Base-by-base conservation (phyloP, 2,329 filamentous ascomycete species). In the Colletotrichum acutatum region DNA sequence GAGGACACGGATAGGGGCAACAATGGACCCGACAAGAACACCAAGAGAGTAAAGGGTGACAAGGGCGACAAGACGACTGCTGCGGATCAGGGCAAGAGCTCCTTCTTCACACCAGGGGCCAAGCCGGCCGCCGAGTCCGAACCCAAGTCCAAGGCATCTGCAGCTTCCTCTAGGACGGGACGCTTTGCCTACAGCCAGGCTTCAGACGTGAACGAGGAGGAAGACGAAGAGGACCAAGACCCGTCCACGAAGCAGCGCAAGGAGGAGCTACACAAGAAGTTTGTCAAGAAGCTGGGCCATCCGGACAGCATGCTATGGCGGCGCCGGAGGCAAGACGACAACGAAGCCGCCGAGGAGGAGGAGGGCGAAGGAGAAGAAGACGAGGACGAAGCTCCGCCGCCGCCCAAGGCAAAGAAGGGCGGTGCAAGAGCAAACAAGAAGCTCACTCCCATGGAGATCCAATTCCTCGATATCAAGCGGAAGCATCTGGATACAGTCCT, bases 391-490 rank as follows among this genome's bases (percentile, higher is more conserved):
- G 84, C 86, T 76, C 83, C 79, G 71, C 85, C 78, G 76, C 86
- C 84, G n/a, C 76, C 82, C 14, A 78, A 84, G 28, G 88, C 87
- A 74, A 97, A 94, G 83, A 97, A 95, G 80, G 90, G 90, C 0
- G 74, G 89, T 83, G 75, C 74, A 2, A 58, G 71, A 30, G 75
- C 75, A 8, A 72, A 67, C n/a, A 92, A 90, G 81, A 98, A 98
- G 80, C 89, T 99, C 73, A 99, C 97, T 0, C 97, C 97, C 0
- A 93, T 99, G 91, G 95, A 98, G 81, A 90, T 93, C 53, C 97
- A 98, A 78, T 93, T 98, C 71, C 88, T 99, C 6, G 95, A 97
- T 22, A 97, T 99, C 82, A 99, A 99, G 84, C 89, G 91, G 73
- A 94, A 96, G 77, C 92, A 98, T 80, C 89, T 95, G 85, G 97